Conservation (phyloP, 2,329 filamentous ascomycete species). For the Geosmithia morbida region DNA sequence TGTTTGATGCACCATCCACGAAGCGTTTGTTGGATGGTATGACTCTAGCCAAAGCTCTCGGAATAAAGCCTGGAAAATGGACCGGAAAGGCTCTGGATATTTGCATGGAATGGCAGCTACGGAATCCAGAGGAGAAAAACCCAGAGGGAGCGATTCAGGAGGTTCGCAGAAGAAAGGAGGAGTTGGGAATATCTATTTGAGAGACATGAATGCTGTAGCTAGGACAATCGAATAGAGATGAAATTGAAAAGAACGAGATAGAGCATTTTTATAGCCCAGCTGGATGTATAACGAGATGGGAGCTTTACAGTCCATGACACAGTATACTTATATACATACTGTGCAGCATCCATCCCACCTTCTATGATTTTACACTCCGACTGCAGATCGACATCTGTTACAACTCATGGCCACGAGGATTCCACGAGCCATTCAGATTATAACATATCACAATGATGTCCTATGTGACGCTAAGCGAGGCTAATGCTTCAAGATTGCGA, state of each 20-base stretch:
- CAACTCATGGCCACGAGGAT: not conserved
- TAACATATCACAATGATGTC: not conserved
- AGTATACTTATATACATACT: not conserved
- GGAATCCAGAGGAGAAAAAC: slow-evolving; percentile 56
- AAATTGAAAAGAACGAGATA: not conserved
- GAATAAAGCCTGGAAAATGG: slow-evolving; percentile 67
- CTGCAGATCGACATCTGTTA: not conserved
- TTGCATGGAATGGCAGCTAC: slow-evolving; percentile 77
- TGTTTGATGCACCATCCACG: slow-evolving; percentile 42
- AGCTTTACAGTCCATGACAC: not conserved
- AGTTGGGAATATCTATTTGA: slow-evolving; percentile 23
- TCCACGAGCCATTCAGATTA: not conserved
- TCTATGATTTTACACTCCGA: not conserved
- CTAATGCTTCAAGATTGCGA: not conserved
- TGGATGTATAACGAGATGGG: too few species aligned
- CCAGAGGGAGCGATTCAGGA: slow-evolving; percentile 43
- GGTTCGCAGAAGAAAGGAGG: slow-evolving; percentile 32
- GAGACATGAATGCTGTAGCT: not conserved
- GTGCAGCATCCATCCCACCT: not conserved
- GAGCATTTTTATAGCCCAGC: too few species aligned
- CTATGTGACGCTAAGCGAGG: not conserved
- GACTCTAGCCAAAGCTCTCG: slow-evolving; percentile 53
- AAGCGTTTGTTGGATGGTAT: slow-evolving; percentile 62
- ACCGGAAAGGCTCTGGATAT: slow-evolving; percentile 66
- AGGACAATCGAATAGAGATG: not conserved